Conservation (phyloP, 2,329 filamentous ascomycete genomes). For the Anthostomella pinea region DNA sequence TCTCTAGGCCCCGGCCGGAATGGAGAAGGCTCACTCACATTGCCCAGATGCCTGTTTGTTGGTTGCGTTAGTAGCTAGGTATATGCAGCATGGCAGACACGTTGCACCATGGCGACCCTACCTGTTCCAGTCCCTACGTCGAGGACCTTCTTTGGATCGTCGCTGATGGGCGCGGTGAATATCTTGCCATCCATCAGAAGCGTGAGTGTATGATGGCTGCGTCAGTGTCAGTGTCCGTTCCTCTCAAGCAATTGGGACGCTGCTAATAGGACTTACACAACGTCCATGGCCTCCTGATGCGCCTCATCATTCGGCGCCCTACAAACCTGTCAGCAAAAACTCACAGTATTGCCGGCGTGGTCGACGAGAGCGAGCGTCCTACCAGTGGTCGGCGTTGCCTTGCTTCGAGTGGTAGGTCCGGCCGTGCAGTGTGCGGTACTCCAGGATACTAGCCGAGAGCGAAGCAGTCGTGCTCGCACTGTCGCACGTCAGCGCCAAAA, state of each 20-base stretch:
- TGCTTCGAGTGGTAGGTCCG: conserved; percentile 28
- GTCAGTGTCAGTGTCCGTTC: conserved; percentile 1
- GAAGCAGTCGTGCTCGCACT: conserved; percentile 27
- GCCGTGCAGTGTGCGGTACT: conserved; percentile 30
- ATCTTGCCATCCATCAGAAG: conserved; percentile 30
- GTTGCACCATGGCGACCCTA: too few relatives aligned
- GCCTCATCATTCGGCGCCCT: conserved; percentile 20
- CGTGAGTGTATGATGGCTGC: conserved; percentile 28
- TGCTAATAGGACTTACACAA: conserved; percentile 8
- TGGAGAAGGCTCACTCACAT: conserved; percentile 21
- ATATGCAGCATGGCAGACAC: too few relatives aligned
- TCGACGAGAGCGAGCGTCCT: conserved; percentile 18
- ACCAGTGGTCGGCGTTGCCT: conserved; percentile 28
- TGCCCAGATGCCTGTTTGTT: conserved; percentile 33
- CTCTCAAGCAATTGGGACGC: neutral
- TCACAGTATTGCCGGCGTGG: too few relatives aligned
- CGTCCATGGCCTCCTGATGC: conserved; percentile 19
- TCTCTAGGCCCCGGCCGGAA: too few relatives aligned
- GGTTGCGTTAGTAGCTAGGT: conserved; percentile 10
- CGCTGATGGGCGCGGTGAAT: conserved; percentile 31
- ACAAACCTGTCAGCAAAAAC: too few relatives aligned
- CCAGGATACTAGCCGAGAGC: conserved; percentile 28
- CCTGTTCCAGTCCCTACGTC: conserved; percentile 38
- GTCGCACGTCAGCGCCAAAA: neutral
- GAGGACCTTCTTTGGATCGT: conserved; percentile 30